A percentile compares a stretch with the other conserved stretches of the same genome.
phyloP scores from a whole-genome alignment of 306 rosid genomes.

The Sicyos edulis region DNA sequence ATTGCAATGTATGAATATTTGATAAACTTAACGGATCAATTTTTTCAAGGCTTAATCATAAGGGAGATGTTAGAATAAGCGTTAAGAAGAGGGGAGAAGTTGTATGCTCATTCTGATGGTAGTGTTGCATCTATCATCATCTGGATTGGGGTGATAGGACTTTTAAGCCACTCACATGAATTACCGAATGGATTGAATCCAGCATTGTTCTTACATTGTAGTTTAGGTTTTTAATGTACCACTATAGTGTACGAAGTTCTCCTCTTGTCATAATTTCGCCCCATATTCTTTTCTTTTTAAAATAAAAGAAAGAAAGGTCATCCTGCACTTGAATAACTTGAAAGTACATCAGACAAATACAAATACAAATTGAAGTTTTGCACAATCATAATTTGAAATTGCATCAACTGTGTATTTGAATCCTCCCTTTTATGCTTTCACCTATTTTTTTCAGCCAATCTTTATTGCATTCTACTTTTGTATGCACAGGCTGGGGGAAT shows the following conservation, averaged over 20 bases:
- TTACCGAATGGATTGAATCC: no score
- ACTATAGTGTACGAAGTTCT: neutral
- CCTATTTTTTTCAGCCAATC: neutral
- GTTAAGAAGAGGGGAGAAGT: no score
- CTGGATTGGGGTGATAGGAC: no score
- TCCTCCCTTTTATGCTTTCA: neutral
- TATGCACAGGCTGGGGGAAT: slow-evolving; percentile 72
- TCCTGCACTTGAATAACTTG: neutral
- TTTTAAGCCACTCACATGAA: no score
- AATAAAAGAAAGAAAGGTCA: neutral
- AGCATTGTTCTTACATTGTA: neutral
- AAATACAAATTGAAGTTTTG: slow-evolving; percentile 1
- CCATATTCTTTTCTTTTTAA: neutral
- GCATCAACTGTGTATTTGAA: neutral
- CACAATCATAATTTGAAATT: slow-evolving; percentile 8
- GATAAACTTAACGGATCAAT: neutral
- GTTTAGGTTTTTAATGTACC: neutral
- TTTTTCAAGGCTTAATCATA: neutral
- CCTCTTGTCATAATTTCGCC: neutral
- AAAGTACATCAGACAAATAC: neutral
- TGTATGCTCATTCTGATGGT: no score
- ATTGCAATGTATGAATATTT: neutral
- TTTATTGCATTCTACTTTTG: slow-evolving; percentile 24
- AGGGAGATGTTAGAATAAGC: neutral
- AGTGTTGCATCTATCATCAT: no score